Evolutionary conservation across 257 asterid species (phyloP).

Genomic region (Ilex aquifolium): DNA sequence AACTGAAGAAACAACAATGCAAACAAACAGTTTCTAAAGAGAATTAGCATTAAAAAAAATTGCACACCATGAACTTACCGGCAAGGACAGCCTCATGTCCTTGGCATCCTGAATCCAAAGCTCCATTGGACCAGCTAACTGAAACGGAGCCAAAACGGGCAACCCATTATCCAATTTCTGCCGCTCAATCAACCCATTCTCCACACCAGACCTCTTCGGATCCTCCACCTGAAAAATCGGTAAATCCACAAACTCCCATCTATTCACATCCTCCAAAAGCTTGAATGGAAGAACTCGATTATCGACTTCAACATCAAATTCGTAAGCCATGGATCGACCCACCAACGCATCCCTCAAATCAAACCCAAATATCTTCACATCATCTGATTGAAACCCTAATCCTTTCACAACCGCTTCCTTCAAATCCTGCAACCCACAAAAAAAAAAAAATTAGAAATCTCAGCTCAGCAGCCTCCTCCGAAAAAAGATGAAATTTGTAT

Average conservation of each 20-base stretch:
- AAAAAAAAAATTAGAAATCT: neutral
- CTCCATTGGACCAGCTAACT: constrained; percentile 97
- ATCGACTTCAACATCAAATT: constrained; percentile 87
- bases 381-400: constrained; percentile 77
- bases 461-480: neutral
- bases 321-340: constrained; percentile 85
- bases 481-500: too few relatives aligned
- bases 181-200: constrained; percentile 52
- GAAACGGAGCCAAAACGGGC: constrained; percentile 90
- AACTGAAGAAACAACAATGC: too few relatives aligned
- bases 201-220: constrained; percentile 18
- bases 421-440: constrained; percentile 46
- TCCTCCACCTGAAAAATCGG: constrained; percentile 68
- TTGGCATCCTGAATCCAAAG: constrained; percentile 96
- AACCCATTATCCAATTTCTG: constrained; percentile 35
- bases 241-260: constrained; percentile 87
- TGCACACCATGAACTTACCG: constrained; percentile 47
- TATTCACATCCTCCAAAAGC: constrained; percentile 87
- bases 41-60: neutral
- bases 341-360: constrained; percentile 82
- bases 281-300: constrained; percentile 72
- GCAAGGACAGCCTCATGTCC: constrained; percentile 85
- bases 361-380: constrained; percentile 72
- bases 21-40: neutral
- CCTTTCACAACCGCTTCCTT: constrained; percentile 88